Conservation (phyloP, 2,329 filamentous ascomycete genomes). For the Samsoniella hepiali region DNA sequence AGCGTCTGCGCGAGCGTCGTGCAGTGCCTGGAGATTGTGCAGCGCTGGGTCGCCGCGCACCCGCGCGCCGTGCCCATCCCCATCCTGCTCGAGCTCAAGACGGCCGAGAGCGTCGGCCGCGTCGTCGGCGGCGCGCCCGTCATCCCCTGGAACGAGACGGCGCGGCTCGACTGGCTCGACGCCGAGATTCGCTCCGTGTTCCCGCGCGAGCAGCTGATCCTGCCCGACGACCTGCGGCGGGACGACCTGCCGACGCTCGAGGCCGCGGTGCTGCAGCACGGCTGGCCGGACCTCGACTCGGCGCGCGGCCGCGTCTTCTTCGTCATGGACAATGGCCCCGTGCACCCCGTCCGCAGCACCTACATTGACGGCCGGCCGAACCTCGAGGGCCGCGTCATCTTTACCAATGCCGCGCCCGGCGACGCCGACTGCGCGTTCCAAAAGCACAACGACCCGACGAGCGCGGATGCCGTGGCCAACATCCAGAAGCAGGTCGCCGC, state of each 20-base stretch:
- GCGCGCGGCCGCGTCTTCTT: slow-evolving; percentile 46
- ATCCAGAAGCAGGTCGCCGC: slow-evolving; percentile 44
- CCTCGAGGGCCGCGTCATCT: slow-evolving; percentile 44
- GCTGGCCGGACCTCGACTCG: slow-evolving; percentile 46
- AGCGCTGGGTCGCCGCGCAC: slow-evolving; percentile 42
- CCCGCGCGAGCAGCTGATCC: slow-evolving; percentile 38
- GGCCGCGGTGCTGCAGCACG: slow-evolving; percentile 41
- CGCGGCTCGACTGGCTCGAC: slow-evolving; percentile 42
- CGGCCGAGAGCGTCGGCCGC: slow-evolving; percentile 25
- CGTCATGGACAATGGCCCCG: slow-evolving; percentile 48
- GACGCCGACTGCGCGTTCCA: slow-evolving; percentile 46
- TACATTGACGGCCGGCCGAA: slow-evolving; percentile 35
- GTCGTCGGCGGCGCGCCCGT: slow-evolving; percentile 34
- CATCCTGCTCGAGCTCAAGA: slow-evolving; percentile 50
- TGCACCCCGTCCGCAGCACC: slow-evolving; percentile 35
- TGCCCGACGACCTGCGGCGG: slow-evolving; percentile 44
- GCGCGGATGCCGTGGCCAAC: slow-evolving; percentile 33
- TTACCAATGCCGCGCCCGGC: slow-evolving; percentile 47
- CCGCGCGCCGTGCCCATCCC: slow-evolving; percentile 44
- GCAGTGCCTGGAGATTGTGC: slow-evolving; percentile 41
- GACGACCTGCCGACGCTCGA: slow-evolving; percentile 40
- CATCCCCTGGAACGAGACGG: slow-evolving; percentile 42
- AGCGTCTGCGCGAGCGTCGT: slow-evolving; percentile 44
- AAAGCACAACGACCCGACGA: slow-evolving; percentile 40
- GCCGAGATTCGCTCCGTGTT: slow-evolving; percentile 46